Percentiles rank a stretch among this genome's conserved stretches.
These are phyloP conservation scores for Starmerella asiatica DNA, from an alignment of 805 yeast genomes.

Conservation along the genomic window DNA sequence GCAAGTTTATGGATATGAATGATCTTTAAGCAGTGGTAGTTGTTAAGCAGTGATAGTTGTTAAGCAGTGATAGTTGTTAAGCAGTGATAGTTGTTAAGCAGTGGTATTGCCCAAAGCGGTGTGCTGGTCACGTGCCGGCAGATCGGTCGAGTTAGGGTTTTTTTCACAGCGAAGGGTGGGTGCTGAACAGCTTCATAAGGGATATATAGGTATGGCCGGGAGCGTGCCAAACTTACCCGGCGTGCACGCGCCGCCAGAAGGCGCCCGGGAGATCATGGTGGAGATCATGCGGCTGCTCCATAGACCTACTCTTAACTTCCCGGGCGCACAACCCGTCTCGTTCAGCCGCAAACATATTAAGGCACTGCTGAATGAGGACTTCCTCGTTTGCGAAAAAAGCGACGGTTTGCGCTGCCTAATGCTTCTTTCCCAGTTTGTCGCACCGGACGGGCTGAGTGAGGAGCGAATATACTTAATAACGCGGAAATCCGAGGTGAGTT, in stretches of 20 bases:
- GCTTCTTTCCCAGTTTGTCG: slow-evolving; percentile 44
- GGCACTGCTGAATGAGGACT: slow-evolving; percentile 56
- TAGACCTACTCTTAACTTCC: slow-evolving; percentile 46
- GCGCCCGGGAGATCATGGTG: slow-evolving; percentile 50
- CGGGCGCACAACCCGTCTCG: slow-evolving; percentile 89
- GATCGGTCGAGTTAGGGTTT: no score
- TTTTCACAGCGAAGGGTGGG: no score
- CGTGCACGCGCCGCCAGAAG: slow-evolving; percentile 54
- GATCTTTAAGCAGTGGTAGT: no score
- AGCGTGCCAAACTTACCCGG: slow-evolving; percentile 79
- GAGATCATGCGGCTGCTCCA: slow-evolving; percentile 53
- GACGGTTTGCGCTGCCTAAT: slow-evolving; percentile 84
- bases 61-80: no score
- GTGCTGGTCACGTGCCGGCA: no score
- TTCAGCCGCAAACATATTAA: slow-evolving; percentile 66
- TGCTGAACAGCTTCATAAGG: no score
- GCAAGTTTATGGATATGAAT: no score
- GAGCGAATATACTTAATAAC: slow-evolving; percentile 85
- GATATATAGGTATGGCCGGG: slow-evolving; percentile 15
- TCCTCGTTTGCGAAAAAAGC: slow-evolving; percentile 88
- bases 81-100: no score
- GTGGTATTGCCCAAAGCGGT: no score
- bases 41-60: no score
- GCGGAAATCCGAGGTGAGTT: slow-evolving; percentile 73
- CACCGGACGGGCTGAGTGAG: slow-evolving; percentile 34